Base-by-base conservation (phyloP, 305 asterid species). In the Fraxinus baroniana region DNA sequence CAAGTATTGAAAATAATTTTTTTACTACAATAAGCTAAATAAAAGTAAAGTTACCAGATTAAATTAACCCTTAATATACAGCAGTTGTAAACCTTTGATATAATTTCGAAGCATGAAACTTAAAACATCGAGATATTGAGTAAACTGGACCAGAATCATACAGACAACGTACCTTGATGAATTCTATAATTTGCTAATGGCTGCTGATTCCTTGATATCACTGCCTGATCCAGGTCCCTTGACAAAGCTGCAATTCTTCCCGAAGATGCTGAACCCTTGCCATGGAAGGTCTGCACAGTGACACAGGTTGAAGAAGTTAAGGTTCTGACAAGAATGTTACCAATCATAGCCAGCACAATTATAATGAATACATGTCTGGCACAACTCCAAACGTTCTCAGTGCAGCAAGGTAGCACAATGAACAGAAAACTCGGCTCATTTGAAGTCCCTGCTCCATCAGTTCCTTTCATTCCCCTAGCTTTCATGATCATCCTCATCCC, bases 301-400 rank as follows among this genome's bases (percentile, higher is more conserved):
- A 93, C 94, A 7, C 92, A 93, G 68, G 91, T 92, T 0, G 97
- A 93, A 82, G 97, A 91, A 82, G 93, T 89, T 2, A 93, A 93
- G 35, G 80, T 92, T 18, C 83, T 93, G 2, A 78, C 84, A 6
- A 81, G 97, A 36, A 92, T 93, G 97, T 68, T 91, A 3, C 97
- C 97, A 5, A 93, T 91, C 30, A 86, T 92, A 26, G 85, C 32
- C 4, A 90, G 93, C 89, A 91, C 95, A 17, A 83, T 91, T 60
- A 80, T 93, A 57, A 87, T 91, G 90, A 91, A 91, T 89, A 93
- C 96, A 30, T 90, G 95, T 79, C 18, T 88, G 73, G 93, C 97
- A 1, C 97, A 93, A 70, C 90, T 90, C 68, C 95, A 91, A 33
- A 93, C 97, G 26, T 91, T 90, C 84, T 89, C 97, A 1, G 89